Evolutionary conservation across 2,329 filamentous ascomycete species (phyloP).

Genomic region (Cadophora malorum): DNA sequence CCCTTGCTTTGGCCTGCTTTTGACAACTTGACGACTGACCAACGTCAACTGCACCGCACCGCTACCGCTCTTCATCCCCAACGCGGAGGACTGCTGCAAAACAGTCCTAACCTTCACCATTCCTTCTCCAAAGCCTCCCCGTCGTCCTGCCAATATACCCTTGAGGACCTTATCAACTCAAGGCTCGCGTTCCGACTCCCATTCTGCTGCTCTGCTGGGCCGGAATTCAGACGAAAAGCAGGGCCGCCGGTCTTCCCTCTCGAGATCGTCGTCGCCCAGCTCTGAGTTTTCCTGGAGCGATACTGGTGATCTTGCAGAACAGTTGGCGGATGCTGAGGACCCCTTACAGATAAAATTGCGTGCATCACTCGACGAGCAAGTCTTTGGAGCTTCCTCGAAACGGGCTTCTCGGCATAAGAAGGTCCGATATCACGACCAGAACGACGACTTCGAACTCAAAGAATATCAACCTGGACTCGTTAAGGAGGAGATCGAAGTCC

Average conservation of each 20-base stretch:
- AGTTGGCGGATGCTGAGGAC: constrained; percentile 83
- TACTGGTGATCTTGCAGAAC: constrained; percentile 93
- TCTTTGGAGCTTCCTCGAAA: constrained; percentile 58
- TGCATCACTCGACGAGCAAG: constrained; percentile 68
- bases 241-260: constrained; percentile 50
- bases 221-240: constrained; percentile 51
- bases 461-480: constrained; percentile 49
- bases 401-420: constrained; percentile 61
- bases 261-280: constrained; percentile 62
- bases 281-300: constrained; percentile 89
- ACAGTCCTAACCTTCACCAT: constrained; percentile 88
- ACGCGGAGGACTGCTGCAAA: constrained; percentile 69
- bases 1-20: constrained; percentile 5
- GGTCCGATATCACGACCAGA: constrained; percentile 68
- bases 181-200: constrained; percentile 41
- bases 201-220: constrained; percentile 56
- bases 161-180: constrained; percentile 72
- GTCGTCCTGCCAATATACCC: constrained; percentile 84
- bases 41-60: constrained; percentile 6
- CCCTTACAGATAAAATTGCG: constrained; percentile 75
- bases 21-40: constrained; percentile 15
- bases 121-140: constrained; percentile 72
- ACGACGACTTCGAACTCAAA: constrained; percentile 51
- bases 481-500: constrained; percentile 85
- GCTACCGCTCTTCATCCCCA: constrained; percentile 13